A percentile compares a stretch with the other conserved stretches of the same genome.
These are phyloP conservation scores for Vanrija sp. DNA, from an alignment of 1,284 basidiomycete species.

Conservation along the genomic window DNA sequence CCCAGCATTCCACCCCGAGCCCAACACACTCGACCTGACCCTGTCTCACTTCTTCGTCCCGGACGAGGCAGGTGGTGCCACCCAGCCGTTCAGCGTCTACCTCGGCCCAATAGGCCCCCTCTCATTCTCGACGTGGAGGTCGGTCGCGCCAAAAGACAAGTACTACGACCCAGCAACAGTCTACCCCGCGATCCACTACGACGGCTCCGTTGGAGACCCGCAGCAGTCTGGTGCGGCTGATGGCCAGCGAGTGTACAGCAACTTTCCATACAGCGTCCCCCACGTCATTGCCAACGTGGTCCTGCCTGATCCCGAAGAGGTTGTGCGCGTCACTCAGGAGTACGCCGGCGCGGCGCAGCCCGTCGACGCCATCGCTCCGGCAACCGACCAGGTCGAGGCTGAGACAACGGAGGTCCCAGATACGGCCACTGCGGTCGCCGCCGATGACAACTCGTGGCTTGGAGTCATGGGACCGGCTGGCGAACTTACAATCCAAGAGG, in stretches of 20 bases:
- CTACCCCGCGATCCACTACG: slow-evolving; percentile 18
- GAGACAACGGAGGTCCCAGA: not conserved
- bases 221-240: not conserved
- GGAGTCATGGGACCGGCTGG: slow-evolving; percentile 12
- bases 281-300: slow-evolving; percentile 39
- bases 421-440: not conserved
- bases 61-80: slow-evolving; percentile 50
- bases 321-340: slow-evolving; percentile 29
- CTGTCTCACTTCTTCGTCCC: slow-evolving; percentile 64
- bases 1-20: slow-evolving; percentile 63
- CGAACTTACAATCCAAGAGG: slow-evolving; percentile 30
- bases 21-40: slow-evolving; percentile 71
- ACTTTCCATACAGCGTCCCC: slow-evolving; percentile 28
- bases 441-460: slow-evolving; percentile 10
- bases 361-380: not conserved
- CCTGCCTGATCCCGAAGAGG: slow-evolving; percentile 30
- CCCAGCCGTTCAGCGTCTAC: slow-evolving; percentile 66
- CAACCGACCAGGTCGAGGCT: not conserved
- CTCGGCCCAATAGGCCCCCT: slow-evolving; percentile 83
- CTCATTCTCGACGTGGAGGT: slow-evolving; percentile 42
- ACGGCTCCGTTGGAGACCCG: slow-evolving; percentile 8
- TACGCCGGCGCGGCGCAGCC: not conserved
- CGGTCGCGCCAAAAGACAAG: slow-evolving; percentile 28
- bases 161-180: slow-evolving; percentile 16
- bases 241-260: slow-evolving; percentile 19